Conservation (phyloP, 495 filamentous ascomycete genomes). For the Paragyromitra xinjiangensis region DNA sequence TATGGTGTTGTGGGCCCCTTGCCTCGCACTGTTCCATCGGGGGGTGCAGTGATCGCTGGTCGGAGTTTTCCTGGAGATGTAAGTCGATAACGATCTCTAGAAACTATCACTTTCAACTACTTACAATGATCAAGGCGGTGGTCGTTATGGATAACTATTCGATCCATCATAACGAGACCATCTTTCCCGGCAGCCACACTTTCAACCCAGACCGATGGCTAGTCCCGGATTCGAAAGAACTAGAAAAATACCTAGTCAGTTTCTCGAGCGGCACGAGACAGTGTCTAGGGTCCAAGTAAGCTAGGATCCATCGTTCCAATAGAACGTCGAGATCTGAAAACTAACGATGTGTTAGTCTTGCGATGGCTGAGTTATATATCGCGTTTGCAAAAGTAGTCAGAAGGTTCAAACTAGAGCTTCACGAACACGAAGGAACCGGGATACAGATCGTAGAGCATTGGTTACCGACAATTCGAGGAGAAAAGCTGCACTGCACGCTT, state of each 20-base stretch:
- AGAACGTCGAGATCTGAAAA: too few relatives aligned
- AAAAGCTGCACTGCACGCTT: slow-evolving; percentile 28
- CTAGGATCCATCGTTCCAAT: not conserved
- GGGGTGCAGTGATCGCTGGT: slow-evolving; percentile 56
- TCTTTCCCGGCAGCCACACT: slow-evolving; percentile 60
- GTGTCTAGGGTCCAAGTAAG: slow-evolving; percentile 62
- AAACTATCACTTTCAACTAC: not conserved
- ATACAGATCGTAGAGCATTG: slow-evolving; percentile 42
- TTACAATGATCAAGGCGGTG: not conserved
- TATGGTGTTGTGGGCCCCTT: slow-evolving; percentile 32
- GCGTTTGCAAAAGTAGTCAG: slow-evolving; percentile 32
- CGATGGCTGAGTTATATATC: slow-evolving; percentile 37
- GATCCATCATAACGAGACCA: slow-evolving; percentile 60
- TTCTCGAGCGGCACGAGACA: slow-evolving; percentile 61
- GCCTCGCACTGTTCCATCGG: slow-evolving; percentile 53
- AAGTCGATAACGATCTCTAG: not conserved
- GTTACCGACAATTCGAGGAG: slow-evolving; percentile 3
- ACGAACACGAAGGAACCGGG: slow-evolving; percentile 22
- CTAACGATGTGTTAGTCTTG: slow-evolving; percentile 22
- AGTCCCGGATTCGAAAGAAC: slow-evolving; percentile 40
- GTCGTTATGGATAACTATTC: slow-evolving; percentile 46
- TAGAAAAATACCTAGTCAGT: slow-evolving; percentile 61
- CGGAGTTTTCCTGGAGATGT: slow-evolving; percentile 52
- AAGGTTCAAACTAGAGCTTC: slow-evolving; percentile 28
- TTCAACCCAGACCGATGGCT: slow-evolving; percentile 63